phyloP scores from a whole-genome alignment of 805 yeast species.

The Yamadazyma akitaensis region DNA sequence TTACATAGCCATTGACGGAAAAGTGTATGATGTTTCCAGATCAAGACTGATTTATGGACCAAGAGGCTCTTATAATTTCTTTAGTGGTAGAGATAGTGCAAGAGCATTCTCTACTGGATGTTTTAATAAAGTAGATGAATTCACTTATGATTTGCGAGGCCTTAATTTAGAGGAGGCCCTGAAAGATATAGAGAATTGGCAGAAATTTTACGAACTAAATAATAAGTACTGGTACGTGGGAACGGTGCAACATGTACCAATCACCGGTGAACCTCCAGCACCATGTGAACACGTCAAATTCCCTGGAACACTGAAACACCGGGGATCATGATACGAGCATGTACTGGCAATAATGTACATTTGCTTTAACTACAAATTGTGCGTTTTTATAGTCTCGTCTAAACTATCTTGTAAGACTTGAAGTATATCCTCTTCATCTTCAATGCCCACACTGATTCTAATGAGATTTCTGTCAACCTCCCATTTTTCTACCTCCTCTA shows the following conservation, averaged over 20 bases:
- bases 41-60: slow-evolving; percentile 55
- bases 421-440: slow-evolving; percentile 59
- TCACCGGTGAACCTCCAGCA: slow-evolving; percentile 49
- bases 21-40: slow-evolving; percentile 60
- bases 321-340: background rate
- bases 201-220: slow-evolving; percentile 43
- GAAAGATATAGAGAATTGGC: slow-evolving; percentile 50
- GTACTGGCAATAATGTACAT: background rate
- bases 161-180: slow-evolving; percentile 42
- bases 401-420: slow-evolving; percentile 51
- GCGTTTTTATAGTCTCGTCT: slow-evolving; percentile 27
- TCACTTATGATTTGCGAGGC: slow-evolving; percentile 66
- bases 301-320: slow-evolving; percentile 12
- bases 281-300: slow-evolving; percentile 40
- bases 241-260: slow-evolving; percentile 42
- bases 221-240: slow-evolving; percentile 64
- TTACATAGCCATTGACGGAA: slow-evolving; percentile 57
- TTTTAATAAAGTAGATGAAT: slow-evolving; percentile 49
- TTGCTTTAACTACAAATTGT: slow-evolving; percentile 16
- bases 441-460: slow-evolving; percentile 83
- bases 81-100: slow-evolving; percentile 67
- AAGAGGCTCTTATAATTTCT: slow-evolving; percentile 44
- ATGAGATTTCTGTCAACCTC: slow-evolving; percentile 78
- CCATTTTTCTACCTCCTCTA: slow-evolving; percentile 76
- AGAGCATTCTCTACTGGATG: slow-evolving; percentile 73